Evolutionary conservation across 2,329 filamentous ascomycete species (phyloP), one percentile per base, ranked within the genome.

Genomic region (Diplodia scrobiculata): DNA sequence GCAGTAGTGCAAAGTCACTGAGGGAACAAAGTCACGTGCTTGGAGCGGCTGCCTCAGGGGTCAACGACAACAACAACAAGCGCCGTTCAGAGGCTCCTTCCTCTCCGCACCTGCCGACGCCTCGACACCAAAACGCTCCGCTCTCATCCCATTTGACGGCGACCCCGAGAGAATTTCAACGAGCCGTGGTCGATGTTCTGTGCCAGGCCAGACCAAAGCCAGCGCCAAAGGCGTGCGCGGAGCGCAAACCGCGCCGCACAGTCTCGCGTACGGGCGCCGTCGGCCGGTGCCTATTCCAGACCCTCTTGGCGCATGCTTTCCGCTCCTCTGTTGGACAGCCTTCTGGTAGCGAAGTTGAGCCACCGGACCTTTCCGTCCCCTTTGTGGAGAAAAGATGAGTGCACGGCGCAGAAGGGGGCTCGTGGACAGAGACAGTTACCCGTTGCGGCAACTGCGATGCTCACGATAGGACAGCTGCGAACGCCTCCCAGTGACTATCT

Each of bases 161-260:
- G 38, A 45, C 38, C 14, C 38, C 54, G 54, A 59, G 6, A 53
- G 19, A 21, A 59, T 59, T n/a, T 11, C 54, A 59, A 19, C 2
- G 19, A 45, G 36, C 38, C 19, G 32, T 41, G 53, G 32, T 55
- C 53, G 36, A 58, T n/a, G 7, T 32, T 14, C 10, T 45, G 34
- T n/a, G 41, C 41, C 10, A 25, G 25, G 25, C 25, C 25, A 25
- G 25, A 25, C 25, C 25, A 25, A 17, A 45, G 38, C 38, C 5
- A n/a, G 6, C 38, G 38, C 38, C 14, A 41, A 14, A 41, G 41
- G n/a, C 10, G n/a, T 45, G 41, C 41, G 41, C 41, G 41, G 41
- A 19, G 41, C 41, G 41, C 41, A 45, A 45, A 1, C 17, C 17
- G 41, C 41, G 41, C 41, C 41, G 41, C 41, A 45, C 41, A 19